Base-by-base conservation (phyloP, 768 basidiomycete genomes). In the Xerocomus spinulosus region DNA sequence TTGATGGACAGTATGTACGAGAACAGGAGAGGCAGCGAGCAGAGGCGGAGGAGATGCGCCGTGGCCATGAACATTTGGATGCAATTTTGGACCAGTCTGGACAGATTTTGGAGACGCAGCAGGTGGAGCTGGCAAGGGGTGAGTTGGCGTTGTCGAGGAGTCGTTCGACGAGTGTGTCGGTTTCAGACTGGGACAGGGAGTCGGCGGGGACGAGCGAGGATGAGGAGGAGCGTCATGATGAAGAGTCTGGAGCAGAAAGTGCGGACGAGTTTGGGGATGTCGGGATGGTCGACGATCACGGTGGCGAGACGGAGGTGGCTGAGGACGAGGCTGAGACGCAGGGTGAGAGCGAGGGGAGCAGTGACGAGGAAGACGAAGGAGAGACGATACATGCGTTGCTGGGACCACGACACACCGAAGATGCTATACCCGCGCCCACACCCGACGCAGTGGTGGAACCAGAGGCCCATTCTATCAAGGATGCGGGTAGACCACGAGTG, bases 61-160 rank as follows among this genome's bases (percentile, higher is more conserved):
- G 83, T 5, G 91, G 93, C 0, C 85, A 85, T 51, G 82, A 85
- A 53, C 93, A 96, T 67, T 75, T 97, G 18, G 88, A 94, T 63
- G 89, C 86, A 4, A 90, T 97, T 53, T 73, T 97, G 38, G 81
- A 92, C 66, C 87, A 94, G 58, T 94, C 91, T 29, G 88, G 88
- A 0, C 83, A 86, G 40, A 81, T 95, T 48, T 70, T 96, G 50
- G 85, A 87, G 58, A 86, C 89, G 2, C 94, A 95, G 59, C 83
- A 87, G 38, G 74, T 77, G 1, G 87, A 88, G 56, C 68, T 92
- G 37, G 70, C 71, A 1, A 73, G 76, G 42, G 75, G 73, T 8
- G 78, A 75, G 41, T 44, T 67, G n/a, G 70, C 68, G 25, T 59
- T 68, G 15, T 73, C 74, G 15, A 70, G 73, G 21, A 89, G 83